Evolutionary conservation across 495 filamentous ascomycete genomes (phyloP).

Genomic region (Penicillium coffeae): DNA sequence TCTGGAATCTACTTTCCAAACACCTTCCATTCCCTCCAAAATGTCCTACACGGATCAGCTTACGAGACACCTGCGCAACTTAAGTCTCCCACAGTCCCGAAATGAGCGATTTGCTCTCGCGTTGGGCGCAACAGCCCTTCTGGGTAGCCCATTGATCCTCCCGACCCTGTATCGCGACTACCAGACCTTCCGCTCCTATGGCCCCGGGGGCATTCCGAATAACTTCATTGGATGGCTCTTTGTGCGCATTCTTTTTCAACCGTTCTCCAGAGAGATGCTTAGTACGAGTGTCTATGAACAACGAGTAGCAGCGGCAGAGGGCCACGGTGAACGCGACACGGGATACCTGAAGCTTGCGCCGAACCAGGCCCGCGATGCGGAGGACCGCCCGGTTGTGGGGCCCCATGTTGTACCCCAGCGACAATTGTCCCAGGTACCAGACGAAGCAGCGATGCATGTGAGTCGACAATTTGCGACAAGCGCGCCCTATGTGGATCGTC

Average conservation of each 20-base stretch:
- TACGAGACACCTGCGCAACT: constrained; percentile 5
- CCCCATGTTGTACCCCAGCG: constrained; percentile 35
- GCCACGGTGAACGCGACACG: constrained; percentile 20
- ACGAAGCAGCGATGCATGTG: constrained; percentile 27
- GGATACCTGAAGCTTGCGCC: constrained; percentile 17
- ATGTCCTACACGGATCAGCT: constrained; percentile 4
- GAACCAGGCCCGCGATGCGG: constrained; percentile 10
- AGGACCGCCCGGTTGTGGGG: constrained; percentile 23
- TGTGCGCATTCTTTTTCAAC: constrained; percentile 24
- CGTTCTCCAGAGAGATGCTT: constrained; percentile 30
- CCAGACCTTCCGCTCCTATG: constrained; percentile 28
- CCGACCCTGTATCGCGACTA: constrained; percentile 33
- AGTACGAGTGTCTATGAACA: constrained; percentile 26
- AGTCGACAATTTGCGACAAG: constrained; percentile 5
- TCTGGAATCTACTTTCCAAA: not conserved
- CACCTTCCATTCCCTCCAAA: not conserved
- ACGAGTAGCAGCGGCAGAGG: constrained; percentile 26
- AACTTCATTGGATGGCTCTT: constrained; percentile 34
- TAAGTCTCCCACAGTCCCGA: constrained; percentile 10
- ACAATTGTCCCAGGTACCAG: constrained; percentile 28
- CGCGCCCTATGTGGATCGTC: constrained; percentile 28
- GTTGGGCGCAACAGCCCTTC: constrained; percentile 18
- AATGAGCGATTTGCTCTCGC: constrained; percentile 14
- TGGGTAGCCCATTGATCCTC: constrained; percentile 20
- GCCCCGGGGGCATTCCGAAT: constrained; percentile 30